Conservation (phyloP, 345 rosid genomes). For the Sonneratia alba region DNA sequence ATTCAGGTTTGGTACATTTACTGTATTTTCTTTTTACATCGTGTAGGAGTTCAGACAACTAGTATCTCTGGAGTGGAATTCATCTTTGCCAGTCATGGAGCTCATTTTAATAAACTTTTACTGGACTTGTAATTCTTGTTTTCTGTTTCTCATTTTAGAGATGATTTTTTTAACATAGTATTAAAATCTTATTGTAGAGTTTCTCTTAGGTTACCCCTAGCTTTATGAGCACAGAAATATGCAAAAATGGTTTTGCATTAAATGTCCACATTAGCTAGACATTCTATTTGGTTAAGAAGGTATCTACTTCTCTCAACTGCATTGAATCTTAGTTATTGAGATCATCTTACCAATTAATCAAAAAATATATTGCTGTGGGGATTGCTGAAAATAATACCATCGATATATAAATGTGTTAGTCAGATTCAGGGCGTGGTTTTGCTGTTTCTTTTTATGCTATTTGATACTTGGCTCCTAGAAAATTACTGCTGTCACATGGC, state of each 20-base stretch:
- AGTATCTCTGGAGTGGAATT: neutral
- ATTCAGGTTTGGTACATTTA: constrained; percentile 34
- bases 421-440: neutral
- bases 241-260: neutral
- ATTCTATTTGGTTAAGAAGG: neutral
- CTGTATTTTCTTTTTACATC: neutral
- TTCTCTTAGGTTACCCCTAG: too few relatives aligned
- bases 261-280: neutral
- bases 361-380: neutral
- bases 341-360: neutral
- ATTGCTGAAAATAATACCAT: neutral
- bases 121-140: neutral
- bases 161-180: neutral
- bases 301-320: neutral
- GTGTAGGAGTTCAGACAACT: neutral
- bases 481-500: neutral
- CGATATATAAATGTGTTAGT: neutral
- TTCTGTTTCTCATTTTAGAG: neutral
- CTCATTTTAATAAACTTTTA: neutral
- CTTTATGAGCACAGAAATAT: neutral
- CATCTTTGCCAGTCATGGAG: neutral
- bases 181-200: neutral
- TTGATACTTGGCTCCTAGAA: neutral
- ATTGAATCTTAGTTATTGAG: neutral
- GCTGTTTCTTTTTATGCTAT: neutral